phyloP scores from a whole-genome alignment of 1,284 basidiomycete genomes.

The Moesziomyces sp. region DNA sequence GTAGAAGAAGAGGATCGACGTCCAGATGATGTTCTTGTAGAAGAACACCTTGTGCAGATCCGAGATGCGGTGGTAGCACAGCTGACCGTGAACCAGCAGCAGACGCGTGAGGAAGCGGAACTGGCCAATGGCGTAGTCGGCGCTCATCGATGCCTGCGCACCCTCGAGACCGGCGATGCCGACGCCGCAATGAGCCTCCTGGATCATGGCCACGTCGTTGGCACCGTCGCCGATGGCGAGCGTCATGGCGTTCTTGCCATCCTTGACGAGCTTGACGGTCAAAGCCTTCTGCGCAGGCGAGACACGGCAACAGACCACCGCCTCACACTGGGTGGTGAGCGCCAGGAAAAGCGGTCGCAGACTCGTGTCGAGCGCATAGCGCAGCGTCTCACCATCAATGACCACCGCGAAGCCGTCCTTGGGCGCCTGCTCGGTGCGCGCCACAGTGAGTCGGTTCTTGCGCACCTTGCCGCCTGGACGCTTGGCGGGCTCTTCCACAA shows the following conservation, averaged over 20 bases:
- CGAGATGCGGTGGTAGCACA: conserved; percentile 96
- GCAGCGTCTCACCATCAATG: conserved; percentile 93
- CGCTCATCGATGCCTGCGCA: conserved; percentile 97
- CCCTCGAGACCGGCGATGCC: conserved; percentile 94
- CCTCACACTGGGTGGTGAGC: conserved; percentile 93
- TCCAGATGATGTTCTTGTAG: conserved; percentile 78
- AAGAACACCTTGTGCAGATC: conserved; percentile 79
- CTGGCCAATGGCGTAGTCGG: conserved; percentile 97
- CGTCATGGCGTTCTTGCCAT: conserved; percentile 94
- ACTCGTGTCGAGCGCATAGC: conserved; percentile 80
- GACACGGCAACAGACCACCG: conserved; percentile 96
- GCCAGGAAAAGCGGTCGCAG: conserved; percentile 88
- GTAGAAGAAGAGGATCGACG: conserved; percentile 92
- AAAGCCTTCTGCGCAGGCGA: conserved; percentile 95
- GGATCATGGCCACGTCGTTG: conserved; percentile 97
- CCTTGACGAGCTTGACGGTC: conserved; percentile 93
- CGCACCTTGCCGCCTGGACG: conserved; percentile 41
- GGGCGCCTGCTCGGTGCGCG: conserved; percentile 42
- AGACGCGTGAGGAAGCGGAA: conserved; percentile 92
- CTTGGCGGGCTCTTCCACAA: conserved; percentile 41
- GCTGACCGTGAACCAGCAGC: conserved; percentile 91
- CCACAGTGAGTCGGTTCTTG: conserved; percentile 47
- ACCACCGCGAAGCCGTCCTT: conserved; percentile 83
- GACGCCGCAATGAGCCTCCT: conserved; percentile 96
- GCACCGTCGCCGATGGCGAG: conserved; percentile 96